Evolutionary conservation across 2,329 filamentous ascomycete species (phyloP).

Genomic region (Hypoxylon rubiginosum): DNA sequence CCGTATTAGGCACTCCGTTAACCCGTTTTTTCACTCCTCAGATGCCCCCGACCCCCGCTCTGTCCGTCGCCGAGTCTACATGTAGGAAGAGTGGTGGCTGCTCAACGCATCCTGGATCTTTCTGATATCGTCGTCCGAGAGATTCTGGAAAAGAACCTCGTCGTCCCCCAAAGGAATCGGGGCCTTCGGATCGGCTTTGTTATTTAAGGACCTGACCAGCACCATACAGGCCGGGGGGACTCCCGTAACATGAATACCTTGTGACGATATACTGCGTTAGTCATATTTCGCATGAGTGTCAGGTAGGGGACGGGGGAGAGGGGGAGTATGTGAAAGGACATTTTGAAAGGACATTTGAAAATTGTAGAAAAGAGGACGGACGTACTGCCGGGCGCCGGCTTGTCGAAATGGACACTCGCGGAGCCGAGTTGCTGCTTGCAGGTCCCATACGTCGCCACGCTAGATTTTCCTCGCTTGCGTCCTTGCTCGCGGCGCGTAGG

Average conservation of each 20-base stretch:
- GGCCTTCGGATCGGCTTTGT: slow-evolving; percentile 8
- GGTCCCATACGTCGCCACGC: slow-evolving; percentile 21
- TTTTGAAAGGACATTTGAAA: not conserved
- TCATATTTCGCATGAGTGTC: not conserved
- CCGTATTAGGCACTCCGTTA: too few relatives aligned
- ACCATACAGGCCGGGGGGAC: slow-evolving; percentile 29
- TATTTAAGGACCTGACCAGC: not conserved
- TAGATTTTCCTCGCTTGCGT: not conserved
- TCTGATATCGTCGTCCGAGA: slow-evolving; percentile 10
- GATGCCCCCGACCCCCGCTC: not conserved
- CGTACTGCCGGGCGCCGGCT: slow-evolving; percentile 1
- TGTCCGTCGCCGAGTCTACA: not conserved
- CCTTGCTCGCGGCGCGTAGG: not conserved
- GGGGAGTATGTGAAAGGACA: not conserved
- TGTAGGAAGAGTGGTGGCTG: not conserved
- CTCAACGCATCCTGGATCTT: slow-evolving; percentile 16
- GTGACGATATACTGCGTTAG: not conserved
- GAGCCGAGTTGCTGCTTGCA: slow-evolving; percentile 27
- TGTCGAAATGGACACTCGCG: slow-evolving; percentile 26
- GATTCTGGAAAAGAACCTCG: slow-evolving; percentile 26
- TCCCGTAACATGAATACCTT: slow-evolving; percentile 24
- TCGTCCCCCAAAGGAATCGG: slow-evolving; percentile 26
- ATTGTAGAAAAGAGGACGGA: not conserved
- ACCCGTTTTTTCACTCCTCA: not conserved
- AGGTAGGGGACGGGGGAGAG: too few relatives aligned